These are phyloP conservation scores for Rhizophlyctis rosea DNA, from an alignment of 192 early-diverging fungal species.

Conservation along the genomic window DNA sequence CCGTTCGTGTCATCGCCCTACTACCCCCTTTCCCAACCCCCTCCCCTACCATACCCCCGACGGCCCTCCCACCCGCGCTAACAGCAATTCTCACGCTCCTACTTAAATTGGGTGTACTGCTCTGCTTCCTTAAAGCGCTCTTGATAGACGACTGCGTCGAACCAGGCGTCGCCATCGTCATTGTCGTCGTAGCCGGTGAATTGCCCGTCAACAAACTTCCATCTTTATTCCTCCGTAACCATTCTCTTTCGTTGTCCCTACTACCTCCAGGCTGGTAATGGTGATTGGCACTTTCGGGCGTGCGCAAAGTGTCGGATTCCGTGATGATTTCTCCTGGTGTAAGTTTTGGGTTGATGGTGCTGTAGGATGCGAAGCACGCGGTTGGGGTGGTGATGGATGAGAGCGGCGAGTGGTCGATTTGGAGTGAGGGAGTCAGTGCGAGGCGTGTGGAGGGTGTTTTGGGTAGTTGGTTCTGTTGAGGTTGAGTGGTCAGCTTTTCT, in stretches of 20 bases:
- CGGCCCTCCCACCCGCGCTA: too few relatives aligned
- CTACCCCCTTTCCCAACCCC: too few relatives aligned
- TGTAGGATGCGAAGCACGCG: background rate
- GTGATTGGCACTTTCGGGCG: background rate
- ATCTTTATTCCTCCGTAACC: too few relatives aligned
- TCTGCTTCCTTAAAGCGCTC: constrained; percentile 7
- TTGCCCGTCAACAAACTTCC: constrained; percentile 7
- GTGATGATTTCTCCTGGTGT: background rate
- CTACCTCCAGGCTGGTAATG: background rate
- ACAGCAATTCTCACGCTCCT: constrained; percentile 5
- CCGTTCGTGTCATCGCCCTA: constrained; percentile 1
- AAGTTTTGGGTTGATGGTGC: background rate
- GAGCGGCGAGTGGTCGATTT: background rate
- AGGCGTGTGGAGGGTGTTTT: background rate
- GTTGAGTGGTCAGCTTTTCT: constrained; percentile 5
- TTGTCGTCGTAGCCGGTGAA: background rate
- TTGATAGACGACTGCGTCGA: constrained; percentile 17
- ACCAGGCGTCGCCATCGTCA: background rate
- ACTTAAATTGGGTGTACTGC: background rate
- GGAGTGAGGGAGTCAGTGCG: background rate
- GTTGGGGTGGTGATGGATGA: background rate
- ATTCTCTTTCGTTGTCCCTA: too few relatives aligned
- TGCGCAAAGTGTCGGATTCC: background rate
- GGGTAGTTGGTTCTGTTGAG: background rate
- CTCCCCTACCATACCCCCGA: too few relatives aligned